Evolutionary conservation across 352 stramenopile species (phyloP).

Genomic region (Pythium scleroteichum): DNA sequence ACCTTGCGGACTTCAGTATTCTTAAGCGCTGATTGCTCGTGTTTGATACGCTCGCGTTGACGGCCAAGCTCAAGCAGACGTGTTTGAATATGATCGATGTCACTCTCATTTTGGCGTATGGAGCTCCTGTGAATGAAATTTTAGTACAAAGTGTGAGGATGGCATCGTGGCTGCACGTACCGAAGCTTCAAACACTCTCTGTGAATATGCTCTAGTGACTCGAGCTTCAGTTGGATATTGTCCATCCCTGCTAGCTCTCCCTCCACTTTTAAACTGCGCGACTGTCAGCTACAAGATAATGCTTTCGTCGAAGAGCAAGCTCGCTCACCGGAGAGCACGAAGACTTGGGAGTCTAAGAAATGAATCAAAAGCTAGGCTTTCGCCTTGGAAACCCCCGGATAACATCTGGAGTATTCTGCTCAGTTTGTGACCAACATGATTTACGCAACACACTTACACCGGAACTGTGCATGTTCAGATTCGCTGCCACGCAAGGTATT

Average conservation of each 20-base stretch:
- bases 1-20: constrained; percentile 6
- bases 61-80: background rate
- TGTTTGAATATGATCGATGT: background rate
- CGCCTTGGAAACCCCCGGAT: constrained; percentile 7
- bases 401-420: constrained; percentile 7
- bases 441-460: constrained; percentile 24
- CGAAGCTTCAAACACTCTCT: background rate
- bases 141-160: constrained; percentile 3
- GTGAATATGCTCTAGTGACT: background rate
- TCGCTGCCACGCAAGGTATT: constrained; percentile 17
- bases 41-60: background rate
- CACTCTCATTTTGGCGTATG: background rate
- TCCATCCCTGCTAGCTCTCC: background rate
- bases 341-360: constrained; percentile 8
- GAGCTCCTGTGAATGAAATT: background rate
- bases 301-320: background rate
- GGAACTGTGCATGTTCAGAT: constrained; percentile 30
- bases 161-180: background rate
- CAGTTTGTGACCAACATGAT: background rate
- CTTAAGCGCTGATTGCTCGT: constrained; percentile 6
- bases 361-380: constrained; percentile 5
- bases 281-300: background rate
- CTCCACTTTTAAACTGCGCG: background rate
- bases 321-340: too few relatives aligned
- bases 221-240: constrained; percentile 2